Percentiles rank a stretch among this genome's conserved stretches.
Evolutionary conservation across 768 basidiomycete genomes (phyloP).

Genomic region (Lactarius indigo): DNA sequence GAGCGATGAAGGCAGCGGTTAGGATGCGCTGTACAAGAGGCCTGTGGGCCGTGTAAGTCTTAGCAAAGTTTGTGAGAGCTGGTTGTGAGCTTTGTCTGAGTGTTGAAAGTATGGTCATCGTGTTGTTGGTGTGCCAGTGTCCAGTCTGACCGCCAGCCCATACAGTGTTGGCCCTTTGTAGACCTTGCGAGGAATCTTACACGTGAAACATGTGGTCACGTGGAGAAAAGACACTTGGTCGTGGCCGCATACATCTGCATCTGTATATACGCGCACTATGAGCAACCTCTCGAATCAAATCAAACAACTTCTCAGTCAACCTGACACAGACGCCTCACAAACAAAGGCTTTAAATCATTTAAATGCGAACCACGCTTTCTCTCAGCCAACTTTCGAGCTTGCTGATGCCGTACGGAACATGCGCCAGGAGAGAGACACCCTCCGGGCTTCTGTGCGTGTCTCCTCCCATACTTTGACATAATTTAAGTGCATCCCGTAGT

Average conservation of each 20-base stretch:
- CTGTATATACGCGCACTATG: constrained; percentile 1
- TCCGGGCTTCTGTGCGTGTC: constrained; percentile 32
- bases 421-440: constrained; percentile 30
- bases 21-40: constrained; percentile 70
- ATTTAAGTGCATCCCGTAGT: constrained; percentile 43
- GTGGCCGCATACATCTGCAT: neutral
- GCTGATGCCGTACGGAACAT: constrained; percentile 47
- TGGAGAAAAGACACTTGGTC: neutral
- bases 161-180: no score
- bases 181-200: neutral
- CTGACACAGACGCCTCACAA: constrained; percentile 38
- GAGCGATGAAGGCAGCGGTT: constrained; percentile 64
- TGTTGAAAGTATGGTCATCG: constrained; percentile 34
- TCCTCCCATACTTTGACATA: constrained; percentile 12
- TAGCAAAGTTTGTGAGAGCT: constrained; percentile 41
- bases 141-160: neutral
- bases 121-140: neutral
- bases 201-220: neutral
- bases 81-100: constrained; percentile 35
- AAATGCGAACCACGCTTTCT: constrained; percentile 44
- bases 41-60: constrained; percentile 59
- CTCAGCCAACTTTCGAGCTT: constrained; percentile 38
- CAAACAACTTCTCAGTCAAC: constrained; percentile 46
- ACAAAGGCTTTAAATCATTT: constrained; percentile 38
- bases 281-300: constrained; percentile 38